Conservation (phyloP, 2,329 filamentous ascomycete species). For the Diaporthe australafricana region DNA sequence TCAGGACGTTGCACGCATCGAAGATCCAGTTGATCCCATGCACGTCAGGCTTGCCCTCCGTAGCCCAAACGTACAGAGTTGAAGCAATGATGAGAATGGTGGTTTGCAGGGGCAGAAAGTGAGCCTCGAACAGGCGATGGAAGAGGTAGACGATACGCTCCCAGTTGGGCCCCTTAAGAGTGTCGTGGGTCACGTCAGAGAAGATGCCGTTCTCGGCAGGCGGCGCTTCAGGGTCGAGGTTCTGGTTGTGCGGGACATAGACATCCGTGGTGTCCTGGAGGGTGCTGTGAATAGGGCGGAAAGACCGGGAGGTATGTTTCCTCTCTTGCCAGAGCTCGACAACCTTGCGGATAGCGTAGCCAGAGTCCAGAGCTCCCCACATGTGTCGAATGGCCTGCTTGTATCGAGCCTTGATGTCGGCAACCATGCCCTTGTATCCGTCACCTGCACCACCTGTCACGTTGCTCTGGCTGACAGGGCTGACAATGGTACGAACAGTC, state of each 20-base stretch:
- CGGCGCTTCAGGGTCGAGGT: constrained; percentile 52
- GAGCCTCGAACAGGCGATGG: constrained; percentile 79
- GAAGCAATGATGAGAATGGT: constrained; percentile 73
- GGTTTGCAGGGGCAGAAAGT: constrained; percentile 77
- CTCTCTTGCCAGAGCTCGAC: constrained; percentile 68
- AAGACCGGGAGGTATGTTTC: constrained; percentile 66
- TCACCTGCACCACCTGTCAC: constrained; percentile 70
- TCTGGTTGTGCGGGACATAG: constrained; percentile 59
- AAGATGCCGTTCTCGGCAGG: constrained; percentile 63
- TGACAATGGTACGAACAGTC: constrained; percentile 71
- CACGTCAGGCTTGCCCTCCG: constrained; percentile 62
- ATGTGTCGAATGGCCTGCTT: constrained; percentile 80
- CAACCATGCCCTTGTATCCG: constrained; percentile 64
- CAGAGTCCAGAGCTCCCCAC: constrained; percentile 80
- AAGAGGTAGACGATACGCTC: constrained; percentile 68
- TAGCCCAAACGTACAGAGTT: constrained; percentile 68
- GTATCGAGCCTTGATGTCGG: constrained; percentile 74
- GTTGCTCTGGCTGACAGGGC: constrained; percentile 79
- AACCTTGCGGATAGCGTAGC: constrained; percentile 70
- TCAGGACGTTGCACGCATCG: constrained; percentile 67
- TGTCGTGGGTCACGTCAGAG: constrained; percentile 65
- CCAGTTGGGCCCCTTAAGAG: constrained; percentile 64
- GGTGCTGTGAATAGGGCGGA: constrained; percentile 66
- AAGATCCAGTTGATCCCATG: constrained; percentile 70
- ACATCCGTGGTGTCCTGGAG: constrained; percentile 57